These are phyloP conservation scores for Boletus reticuloceps DNA, from an alignment of 768 basidiomycete species.

Conservation along the genomic window DNA sequence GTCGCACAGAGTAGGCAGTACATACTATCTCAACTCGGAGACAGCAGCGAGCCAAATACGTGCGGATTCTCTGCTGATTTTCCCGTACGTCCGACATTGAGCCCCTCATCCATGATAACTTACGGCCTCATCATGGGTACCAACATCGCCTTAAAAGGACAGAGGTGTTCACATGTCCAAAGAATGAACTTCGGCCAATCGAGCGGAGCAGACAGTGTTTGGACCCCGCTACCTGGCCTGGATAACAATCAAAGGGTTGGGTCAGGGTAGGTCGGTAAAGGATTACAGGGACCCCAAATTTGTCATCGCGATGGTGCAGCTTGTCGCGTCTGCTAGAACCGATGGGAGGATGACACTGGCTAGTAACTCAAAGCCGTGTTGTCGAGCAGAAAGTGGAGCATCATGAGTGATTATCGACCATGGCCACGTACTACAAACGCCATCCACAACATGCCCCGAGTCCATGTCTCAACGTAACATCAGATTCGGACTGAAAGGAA, in stretches of 20 bases:
- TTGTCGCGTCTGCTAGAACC: not conserved
- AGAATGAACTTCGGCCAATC: not conserved
- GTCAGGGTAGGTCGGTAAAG: constrained; percentile 11
- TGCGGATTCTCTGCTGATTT: constrained; percentile 10
- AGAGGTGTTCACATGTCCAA: constrained; percentile 12
- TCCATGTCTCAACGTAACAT: constrained; percentile 17
- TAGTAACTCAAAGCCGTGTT: not conserved
- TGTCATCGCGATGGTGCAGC: not conserved
- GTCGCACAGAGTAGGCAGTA: constrained; percentile 7
- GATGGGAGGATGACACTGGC: not conserved
- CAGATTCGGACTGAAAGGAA: constrained; percentile 9
- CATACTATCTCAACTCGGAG: not conserved
- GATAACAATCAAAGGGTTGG: constrained; percentile 6
- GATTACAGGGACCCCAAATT: not conserved
- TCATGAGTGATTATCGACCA: constrained; percentile 16
- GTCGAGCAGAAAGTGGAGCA: not conserved
- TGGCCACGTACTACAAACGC: constrained; percentile 23
- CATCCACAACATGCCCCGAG: constrained; percentile 11
- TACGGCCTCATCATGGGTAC: constrained; percentile 11
- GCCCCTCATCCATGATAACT: constrained; percentile 7
- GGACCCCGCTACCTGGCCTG: not conserved
- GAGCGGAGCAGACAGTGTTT: not conserved
- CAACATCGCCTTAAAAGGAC: constrained; percentile 5
- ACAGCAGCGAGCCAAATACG: constrained; percentile 9
- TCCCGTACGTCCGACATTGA: constrained; percentile 1